Evolutionary conservation across 257 asterid species (phyloP).

Genomic region (Penstemon newberryi): DNA sequence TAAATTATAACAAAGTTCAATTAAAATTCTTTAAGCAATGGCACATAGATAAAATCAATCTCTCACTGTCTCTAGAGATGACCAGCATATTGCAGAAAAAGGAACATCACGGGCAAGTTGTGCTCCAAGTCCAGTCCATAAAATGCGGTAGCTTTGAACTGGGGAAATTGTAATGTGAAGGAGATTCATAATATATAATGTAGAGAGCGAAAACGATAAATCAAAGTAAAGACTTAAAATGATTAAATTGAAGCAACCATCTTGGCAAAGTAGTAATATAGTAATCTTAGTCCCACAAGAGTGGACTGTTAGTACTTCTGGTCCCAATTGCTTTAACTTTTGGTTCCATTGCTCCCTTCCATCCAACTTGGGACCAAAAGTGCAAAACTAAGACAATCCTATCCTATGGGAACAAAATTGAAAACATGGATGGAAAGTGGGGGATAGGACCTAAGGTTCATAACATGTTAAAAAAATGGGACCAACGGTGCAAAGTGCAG

Average conservation of each 20-base stretch:
- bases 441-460: too few relatives aligned
- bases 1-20: neutral
- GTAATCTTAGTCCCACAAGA: too few relatives aligned
- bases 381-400: too few relatives aligned
- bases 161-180: conserved; percentile 18
- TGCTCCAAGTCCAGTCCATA: conserved; percentile 93
- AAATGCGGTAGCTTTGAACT: conserved; percentile 60
- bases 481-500: too few relatives aligned
- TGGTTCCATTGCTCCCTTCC: too few relatives aligned
- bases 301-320: too few relatives aligned
- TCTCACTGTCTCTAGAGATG: conserved; percentile 82
- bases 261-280: neutral
- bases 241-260: neutral
- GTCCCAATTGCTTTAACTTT: too few relatives aligned
- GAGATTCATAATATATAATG: neutral
- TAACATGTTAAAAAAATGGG: too few relatives aligned
- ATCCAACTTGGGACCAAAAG: too few relatives aligned
- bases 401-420: too few relatives aligned
- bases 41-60: neutral
- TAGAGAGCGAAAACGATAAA: neutral
- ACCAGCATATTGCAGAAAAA: conserved; percentile 91
- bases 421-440: too few relatives aligned
- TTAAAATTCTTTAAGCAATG: neutral
- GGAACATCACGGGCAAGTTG: conserved; percentile 96
- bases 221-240: neutral